Evolutionary conservation across 2,329 filamentous ascomycete species (phyloP).

Genomic region (Ophiocordyceps camponoti-saundersi): DNA sequence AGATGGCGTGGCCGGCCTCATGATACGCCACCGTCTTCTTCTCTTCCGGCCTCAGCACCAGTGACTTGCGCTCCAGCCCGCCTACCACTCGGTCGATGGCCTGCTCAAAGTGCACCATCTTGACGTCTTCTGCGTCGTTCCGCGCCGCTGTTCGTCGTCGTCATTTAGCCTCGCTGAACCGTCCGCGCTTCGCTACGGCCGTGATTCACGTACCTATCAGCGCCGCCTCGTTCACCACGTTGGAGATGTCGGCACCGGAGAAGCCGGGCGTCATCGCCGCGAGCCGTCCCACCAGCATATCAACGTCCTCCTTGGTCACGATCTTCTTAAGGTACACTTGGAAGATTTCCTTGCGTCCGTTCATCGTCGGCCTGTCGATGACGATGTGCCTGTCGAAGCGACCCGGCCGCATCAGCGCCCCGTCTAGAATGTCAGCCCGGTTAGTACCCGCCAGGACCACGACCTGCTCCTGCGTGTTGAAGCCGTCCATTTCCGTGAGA

Average conservation of each 20-base stretch:
- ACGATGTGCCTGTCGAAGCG: conserved; percentile 94
- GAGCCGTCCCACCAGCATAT: conserved; percentile 74
- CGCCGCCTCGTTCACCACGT: conserved; percentile 94
- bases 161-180: background rate
- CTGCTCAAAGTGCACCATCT: conserved; percentile 87
- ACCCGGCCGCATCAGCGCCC: conserved; percentile 88
- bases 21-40: conserved; percentile 96
- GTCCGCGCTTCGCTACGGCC: conserved; percentile 20
- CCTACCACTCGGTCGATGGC: conserved; percentile 95
- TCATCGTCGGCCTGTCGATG: conserved; percentile 93
- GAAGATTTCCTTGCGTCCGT: conserved; percentile 91
- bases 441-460: conserved; percentile 96
- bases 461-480: conserved; percentile 92
- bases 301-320: conserved; percentile 77
- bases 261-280: conserved; percentile 91
- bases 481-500: conserved; percentile 97
- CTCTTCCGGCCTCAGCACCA: conserved; percentile 83
- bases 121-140: conserved; percentile 60
- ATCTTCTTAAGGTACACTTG: conserved; percentile 88
- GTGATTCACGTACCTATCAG: conserved; percentile 60
- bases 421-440: conserved; percentile 83
- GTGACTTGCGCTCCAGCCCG: conserved; percentile 90
- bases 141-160: conserved; percentile 49
- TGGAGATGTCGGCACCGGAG: conserved; percentile 94
- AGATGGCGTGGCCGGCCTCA: conserved; percentile 95